Conservation (phyloP, 257 asterid species). For the Capsicum pubescens region DNA sequence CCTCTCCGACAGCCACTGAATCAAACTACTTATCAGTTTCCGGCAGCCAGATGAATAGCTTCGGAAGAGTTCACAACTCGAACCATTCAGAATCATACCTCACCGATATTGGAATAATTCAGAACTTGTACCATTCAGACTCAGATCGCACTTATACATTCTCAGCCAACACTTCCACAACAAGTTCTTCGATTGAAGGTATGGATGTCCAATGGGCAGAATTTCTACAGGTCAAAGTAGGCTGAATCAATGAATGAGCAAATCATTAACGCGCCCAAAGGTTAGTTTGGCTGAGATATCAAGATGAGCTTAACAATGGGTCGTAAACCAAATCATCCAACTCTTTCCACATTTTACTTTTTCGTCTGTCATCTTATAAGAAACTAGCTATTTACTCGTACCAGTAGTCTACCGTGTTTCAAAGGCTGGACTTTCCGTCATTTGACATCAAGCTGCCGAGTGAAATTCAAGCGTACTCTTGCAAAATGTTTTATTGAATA, state of each 20-base stretch:
- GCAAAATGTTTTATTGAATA: background rate
- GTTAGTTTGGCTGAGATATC: no score
- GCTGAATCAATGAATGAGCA: no score
- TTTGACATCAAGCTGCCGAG: background rate
- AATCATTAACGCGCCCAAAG: no score
- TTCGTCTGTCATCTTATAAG: no score
- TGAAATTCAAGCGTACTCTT: slow-evolving; percentile 1
- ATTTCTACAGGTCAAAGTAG: no score
- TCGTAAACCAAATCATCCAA: no score
- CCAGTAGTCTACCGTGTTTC: background rate
- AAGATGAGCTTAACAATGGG: no score
- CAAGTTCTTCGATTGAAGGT: slow-evolving; percentile 59
- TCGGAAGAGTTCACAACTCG: slow-evolving; percentile 33
- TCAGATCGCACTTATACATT: slow-evolving; percentile 39
- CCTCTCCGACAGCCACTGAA: slow-evolving; percentile 43
- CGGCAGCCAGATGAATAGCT: slow-evolving; percentile 33
- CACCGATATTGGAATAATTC: slow-evolving; percentile 7
- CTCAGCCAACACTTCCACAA: slow-evolving; percentile 63
- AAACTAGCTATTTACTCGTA: no score
- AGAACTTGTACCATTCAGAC: background rate
- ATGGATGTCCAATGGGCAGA: no score
- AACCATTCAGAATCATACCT: slow-evolving; percentile 47
- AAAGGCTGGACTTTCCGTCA: no score
- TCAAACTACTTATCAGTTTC: slow-evolving; percentile 43
- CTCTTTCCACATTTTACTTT: no score